Conservation (phyloP, 495 filamentous ascomycete genomes). For the Podospora australis region DNA sequence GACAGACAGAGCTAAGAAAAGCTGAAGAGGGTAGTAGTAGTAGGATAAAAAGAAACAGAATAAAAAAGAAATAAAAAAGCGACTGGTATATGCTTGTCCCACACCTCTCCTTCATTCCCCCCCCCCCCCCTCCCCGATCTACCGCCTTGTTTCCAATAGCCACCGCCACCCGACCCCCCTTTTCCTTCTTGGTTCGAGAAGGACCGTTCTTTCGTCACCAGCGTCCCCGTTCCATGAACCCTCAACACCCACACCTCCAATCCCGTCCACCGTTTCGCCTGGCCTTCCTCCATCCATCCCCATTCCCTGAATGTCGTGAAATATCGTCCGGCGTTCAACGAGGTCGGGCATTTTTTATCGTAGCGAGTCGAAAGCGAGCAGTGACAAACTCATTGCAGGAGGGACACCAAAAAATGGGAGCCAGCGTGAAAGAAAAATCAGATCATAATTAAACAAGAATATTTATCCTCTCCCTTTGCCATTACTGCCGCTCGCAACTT, state of each 20-base stretch:
- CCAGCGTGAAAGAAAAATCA: constrained; percentile 18
- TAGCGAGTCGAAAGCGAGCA: too few relatives aligned
- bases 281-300: too few relatives aligned
- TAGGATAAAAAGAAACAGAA: not conserved
- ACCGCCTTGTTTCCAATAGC: not conserved
- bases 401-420: constrained; percentile 9
- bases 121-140: not conserved
- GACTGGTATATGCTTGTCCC: constrained; percentile 10
- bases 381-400: too few relatives aligned
- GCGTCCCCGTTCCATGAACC: too few relatives aligned
- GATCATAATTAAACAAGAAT: constrained; percentile 39
- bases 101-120: constrained; percentile 2
- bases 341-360: too few relatives aligned
- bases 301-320: too few relatives aligned
- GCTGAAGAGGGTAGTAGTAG: not conserved
- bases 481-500: too few relatives aligned
- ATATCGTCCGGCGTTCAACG: not conserved
- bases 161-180: not conserved
- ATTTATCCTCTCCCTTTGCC: constrained; percentile 22
- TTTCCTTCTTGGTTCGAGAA: not conserved
- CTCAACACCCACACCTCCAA: too few relatives aligned
- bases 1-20: not conserved
- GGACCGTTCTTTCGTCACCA: constrained; percentile 2
- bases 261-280: not conserved
- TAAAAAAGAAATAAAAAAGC: constrained; percentile 5